Percentiles rank a stretch among this genome's conserved stretches.
Conservation (phyloP, 306 rosid genomes). For the Hippophae tibetana region DNA sequence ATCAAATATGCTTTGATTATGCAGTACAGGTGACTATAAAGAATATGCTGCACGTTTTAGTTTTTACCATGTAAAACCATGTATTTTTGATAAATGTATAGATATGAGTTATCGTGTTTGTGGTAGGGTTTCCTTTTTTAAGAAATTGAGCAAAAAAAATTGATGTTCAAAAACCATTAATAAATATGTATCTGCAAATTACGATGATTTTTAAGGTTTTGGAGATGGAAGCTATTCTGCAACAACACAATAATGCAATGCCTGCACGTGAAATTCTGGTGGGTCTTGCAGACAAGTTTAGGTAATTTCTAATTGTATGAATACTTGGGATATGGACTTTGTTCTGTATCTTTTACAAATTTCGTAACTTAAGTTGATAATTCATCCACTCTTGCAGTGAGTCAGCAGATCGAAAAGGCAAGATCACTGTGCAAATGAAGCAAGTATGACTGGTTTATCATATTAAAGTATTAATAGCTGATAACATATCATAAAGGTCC, state of each 20-base stretch:
- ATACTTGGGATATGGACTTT: background rate
- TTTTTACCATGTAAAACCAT: no score
- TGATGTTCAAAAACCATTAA: background rate
- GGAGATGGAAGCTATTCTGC: constrained; percentile 88
- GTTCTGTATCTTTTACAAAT: background rate
- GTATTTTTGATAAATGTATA: background rate
- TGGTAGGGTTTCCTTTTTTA: background rate
- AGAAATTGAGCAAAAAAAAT: background rate
- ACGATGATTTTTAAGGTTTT: constrained; percentile 40
- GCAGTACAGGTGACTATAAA: no score
- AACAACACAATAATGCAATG: constrained; percentile 71
- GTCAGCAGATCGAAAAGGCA: constrained; percentile 75
- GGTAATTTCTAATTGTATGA: constrained; percentile 32
- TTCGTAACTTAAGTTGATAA: background rate
- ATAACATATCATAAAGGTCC: constrained; percentile 16
- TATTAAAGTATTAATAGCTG: background rate
- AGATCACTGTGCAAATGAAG: constrained; percentile 88
- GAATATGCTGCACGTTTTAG: no score
- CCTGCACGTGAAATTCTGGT: constrained; percentile 71
- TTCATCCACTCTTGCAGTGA: constrained; percentile 41
- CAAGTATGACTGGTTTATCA: constrained; percentile 49
- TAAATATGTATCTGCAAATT: constrained; percentile 5
- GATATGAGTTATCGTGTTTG: background rate
- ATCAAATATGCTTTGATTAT: no score
- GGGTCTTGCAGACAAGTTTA: constrained; percentile 85